phyloP scores from a whole-genome alignment of 805 yeast genomes.

The Yarrowia phangngaensis region DNA sequence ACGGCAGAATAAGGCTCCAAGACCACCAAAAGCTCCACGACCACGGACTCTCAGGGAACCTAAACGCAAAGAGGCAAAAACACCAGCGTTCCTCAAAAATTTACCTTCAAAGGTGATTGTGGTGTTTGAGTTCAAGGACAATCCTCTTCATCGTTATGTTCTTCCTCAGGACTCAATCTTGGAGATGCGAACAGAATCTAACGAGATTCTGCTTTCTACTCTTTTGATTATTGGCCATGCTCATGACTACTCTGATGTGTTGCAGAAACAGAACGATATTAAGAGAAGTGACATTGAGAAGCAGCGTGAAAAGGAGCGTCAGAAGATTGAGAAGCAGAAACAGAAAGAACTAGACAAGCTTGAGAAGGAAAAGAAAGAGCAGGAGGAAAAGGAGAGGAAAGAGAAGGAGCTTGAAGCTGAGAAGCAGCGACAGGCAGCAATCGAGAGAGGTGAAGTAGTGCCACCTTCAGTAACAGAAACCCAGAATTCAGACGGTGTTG shows the following conservation, averaged over 20 bases:
- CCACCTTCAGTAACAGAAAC: not conserved
- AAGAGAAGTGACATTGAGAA: slow-evolving; percentile 30
- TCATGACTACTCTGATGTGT: slow-evolving; percentile 20
- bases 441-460: not conserved
- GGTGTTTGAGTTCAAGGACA: slow-evolving; percentile 81
- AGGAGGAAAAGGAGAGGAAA: slow-evolving; percentile 38
- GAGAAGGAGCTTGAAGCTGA: slow-evolving; percentile 35
- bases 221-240: slow-evolving; percentile 35
- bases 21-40: slow-evolving; percentile 26
- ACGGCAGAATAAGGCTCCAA: slow-evolving; percentile 25
- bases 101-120: slow-evolving; percentile 50
- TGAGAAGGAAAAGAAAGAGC: slow-evolving; percentile 32
- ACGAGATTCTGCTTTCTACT: slow-evolving; percentile 42
- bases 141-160: slow-evolving; percentile 65
- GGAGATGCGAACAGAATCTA: slow-evolving; percentile 45
- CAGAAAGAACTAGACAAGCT: slow-evolving; percentile 30
- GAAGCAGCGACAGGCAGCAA: slow-evolving; percentile 29
- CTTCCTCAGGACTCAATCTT: slow-evolving; percentile 74
- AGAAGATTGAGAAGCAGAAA: slow-evolving; percentile 32
- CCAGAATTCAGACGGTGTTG: not conserved
- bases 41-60: slow-evolving; percentile 25
- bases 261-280: slow-evolving; percentile 37
- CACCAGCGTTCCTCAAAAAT: slow-evolving; percentile 27
- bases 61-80: slow-evolving; percentile 8
- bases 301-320: slow-evolving; percentile 34